Conservation (phyloP, 2,329 filamentous ascomycete species). For the Monosporascus ibericus region DNA sequence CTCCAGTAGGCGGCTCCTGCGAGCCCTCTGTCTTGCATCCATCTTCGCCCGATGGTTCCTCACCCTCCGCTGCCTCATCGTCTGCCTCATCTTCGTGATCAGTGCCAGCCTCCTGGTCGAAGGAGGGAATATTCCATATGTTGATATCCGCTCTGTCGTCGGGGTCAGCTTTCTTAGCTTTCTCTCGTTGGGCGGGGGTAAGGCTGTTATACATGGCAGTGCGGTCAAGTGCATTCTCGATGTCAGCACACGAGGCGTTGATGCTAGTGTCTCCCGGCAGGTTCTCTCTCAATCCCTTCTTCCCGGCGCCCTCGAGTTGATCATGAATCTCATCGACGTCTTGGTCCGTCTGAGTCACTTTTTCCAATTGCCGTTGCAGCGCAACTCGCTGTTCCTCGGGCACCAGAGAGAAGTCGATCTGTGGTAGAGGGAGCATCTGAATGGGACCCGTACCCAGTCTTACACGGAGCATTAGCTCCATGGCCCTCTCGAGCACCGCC, state of each 20-base stretch:
- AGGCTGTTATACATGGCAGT: not conserved
- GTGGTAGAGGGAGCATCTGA: slow-evolving; percentile 20
- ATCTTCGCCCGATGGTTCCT: not conserved
- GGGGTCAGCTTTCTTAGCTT: not conserved
- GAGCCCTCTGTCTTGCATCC: not conserved
- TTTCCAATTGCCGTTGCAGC: slow-evolving; percentile 7
- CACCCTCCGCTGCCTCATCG: not conserved
- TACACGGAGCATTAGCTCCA: slow-evolving; percentile 22
- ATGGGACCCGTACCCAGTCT: slow-evolving; percentile 13
- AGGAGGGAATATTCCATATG: not conserved
- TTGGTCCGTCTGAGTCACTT: slow-evolving; percentile 6
- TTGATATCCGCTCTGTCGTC: not conserved
- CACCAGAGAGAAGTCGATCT: slow-evolving; percentile 15
- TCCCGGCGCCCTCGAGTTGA: not conserved
- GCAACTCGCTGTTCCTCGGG: not conserved
- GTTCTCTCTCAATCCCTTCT: not conserved
- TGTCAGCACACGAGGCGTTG: not conserved
- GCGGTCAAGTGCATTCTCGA: not conserved
- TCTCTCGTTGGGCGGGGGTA: not conserved
- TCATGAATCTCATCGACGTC: slow-evolving; percentile 4
- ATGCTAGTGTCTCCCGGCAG: not conserved
- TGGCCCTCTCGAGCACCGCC: slow-evolving; percentile 19
- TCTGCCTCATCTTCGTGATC: not conserved
- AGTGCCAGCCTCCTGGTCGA: not conserved
- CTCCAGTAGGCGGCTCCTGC: too few relatives aligned